Evolutionary conservation across 345 rosid species (phyloP).

Genomic region (Angophora floribunda): DNA sequence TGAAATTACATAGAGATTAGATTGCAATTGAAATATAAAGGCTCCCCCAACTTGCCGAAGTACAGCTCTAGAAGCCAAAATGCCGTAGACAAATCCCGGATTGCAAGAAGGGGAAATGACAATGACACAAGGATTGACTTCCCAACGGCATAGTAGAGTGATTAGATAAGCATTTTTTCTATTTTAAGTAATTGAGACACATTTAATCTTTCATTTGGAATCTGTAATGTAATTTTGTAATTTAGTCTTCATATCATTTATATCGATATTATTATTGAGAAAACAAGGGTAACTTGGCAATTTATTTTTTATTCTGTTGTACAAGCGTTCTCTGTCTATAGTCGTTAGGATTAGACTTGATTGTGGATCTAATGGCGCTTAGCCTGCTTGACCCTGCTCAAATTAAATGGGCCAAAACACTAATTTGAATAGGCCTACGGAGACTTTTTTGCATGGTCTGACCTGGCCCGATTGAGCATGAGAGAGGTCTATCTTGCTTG

Average conservation of each 20-base stretch:
- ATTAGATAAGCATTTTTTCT: not conserved
- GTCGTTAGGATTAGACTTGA: not conserved
- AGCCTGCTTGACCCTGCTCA: not conserved
- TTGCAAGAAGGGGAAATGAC: not conserved
- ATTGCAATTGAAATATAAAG: no score
- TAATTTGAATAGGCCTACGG: not conserved
- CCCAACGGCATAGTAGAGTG: not conserved
- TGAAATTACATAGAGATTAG: no score
- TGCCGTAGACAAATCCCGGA: not conserved
- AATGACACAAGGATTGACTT: not conserved
- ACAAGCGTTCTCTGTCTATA: not conserved
- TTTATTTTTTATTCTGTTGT: no score
- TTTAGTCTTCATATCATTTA: not conserved
- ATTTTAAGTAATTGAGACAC: no score
- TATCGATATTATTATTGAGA: not conserved
- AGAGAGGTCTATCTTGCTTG: not conserved
- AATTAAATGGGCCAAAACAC: not conserved
- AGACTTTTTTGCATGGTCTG: not conserved
- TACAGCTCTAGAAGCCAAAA: no score
- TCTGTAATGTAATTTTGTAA: not conserved
- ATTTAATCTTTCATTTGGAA: no score
- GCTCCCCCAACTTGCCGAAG: no score
- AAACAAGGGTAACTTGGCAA: not conserved
- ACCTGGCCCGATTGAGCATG: not conserved
- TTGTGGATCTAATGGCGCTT: fast-evolving